Percentiles rank a stretch among this genome's conserved stretches.
Conservation (phyloP, 208 protist genomes). For the Phytomonas serpens region DNA sequence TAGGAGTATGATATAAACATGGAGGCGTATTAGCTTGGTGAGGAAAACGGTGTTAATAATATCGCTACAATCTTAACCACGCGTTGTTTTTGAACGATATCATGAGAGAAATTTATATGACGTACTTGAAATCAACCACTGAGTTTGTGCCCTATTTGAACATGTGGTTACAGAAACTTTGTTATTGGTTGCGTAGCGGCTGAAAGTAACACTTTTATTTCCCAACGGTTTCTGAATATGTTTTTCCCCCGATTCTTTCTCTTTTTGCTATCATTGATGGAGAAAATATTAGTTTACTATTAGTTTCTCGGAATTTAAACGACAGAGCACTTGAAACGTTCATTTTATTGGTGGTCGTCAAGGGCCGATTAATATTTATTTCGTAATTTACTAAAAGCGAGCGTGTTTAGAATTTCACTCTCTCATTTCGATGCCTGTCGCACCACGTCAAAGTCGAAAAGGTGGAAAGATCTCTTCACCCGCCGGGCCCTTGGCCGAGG, state of each 20-base stretch:
- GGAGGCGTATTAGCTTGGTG: not conserved
- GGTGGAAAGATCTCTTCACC: conserved; percentile 80
- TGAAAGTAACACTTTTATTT: not conserved
- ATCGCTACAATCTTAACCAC: not conserved
- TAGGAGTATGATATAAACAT: not conserved
- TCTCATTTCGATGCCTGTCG: conserved; percentile 40
- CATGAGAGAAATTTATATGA: not conserved
- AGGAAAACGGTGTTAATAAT: not conserved
- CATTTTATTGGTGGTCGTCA: conserved; percentile 6
- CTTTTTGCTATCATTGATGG: not conserved
- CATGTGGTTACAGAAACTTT: not conserved
- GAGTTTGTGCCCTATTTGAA: not conserved
- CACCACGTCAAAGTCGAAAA: conserved; percentile 77
- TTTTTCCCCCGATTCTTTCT: not conserved
- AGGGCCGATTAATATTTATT: conserved; percentile 1
- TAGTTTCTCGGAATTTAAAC: not conserved
- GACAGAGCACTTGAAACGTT: not conserved
- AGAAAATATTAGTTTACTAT: conserved; percentile 2
- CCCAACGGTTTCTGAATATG: not conserved
- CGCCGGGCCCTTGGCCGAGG: conserved; percentile 19
- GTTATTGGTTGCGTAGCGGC: not conserved
- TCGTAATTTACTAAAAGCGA: conserved; percentile 4
- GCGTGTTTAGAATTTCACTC: not conserved
- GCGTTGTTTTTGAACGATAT: not conserved
- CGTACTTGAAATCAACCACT: not conserved